phyloP scores from a whole-genome alignment of 176 grass and related monocot species.

The Phoenix dactylifera region DNA sequence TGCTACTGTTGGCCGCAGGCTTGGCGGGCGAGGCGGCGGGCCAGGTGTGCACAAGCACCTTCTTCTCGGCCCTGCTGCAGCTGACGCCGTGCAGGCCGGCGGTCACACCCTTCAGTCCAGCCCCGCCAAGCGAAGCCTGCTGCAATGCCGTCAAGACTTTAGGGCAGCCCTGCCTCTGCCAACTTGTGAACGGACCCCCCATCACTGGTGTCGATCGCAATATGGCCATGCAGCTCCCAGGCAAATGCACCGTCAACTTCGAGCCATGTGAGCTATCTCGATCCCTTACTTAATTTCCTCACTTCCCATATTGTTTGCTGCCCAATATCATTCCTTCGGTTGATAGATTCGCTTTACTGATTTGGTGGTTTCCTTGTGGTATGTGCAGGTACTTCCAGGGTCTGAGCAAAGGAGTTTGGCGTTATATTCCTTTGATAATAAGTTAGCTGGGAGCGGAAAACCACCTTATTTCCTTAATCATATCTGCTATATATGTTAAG shows the following conservation, averaged over 20 bases:
- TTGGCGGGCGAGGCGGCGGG: neutral
- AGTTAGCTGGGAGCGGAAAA: too few relatives aligned
- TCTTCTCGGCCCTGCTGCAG: slow-evolving; percentile 24
- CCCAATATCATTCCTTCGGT: too few relatives aligned
- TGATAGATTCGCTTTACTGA: too few relatives aligned
- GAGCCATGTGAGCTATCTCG: slow-evolving; percentile 16
- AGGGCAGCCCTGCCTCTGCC: slow-evolving; percentile 43
- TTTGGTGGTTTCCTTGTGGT: too few relatives aligned
- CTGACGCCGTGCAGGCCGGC: slow-evolving; percentile 46
- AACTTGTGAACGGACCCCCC: slow-evolving; percentile 26
- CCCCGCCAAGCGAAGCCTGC: slow-evolving; percentile 26
- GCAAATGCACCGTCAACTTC: slow-evolving; percentile 19
- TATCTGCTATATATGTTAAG: too few relatives aligned
- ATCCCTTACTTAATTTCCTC: too few relatives aligned
- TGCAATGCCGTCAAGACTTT: slow-evolving; percentile 35
- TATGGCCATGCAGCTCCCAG: slow-evolving; percentile 31
- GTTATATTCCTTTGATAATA: too few relatives aligned
- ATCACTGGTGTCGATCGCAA: slow-evolving; percentile 37
- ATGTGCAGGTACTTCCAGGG: too few relatives aligned
- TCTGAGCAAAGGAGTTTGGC: too few relatives aligned
- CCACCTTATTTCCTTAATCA: too few relatives aligned
- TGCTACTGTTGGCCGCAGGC: neutral
- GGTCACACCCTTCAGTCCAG: slow-evolving; percentile 40
- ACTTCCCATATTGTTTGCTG: too few relatives aligned
- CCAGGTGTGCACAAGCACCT: slow-evolving; percentile 14